These are phyloP conservation scores for Chrysosporium keratinophilum DNA, from an alignment of 2,329 filamentous ascomycete species.

Conservation along the genomic window DNA sequence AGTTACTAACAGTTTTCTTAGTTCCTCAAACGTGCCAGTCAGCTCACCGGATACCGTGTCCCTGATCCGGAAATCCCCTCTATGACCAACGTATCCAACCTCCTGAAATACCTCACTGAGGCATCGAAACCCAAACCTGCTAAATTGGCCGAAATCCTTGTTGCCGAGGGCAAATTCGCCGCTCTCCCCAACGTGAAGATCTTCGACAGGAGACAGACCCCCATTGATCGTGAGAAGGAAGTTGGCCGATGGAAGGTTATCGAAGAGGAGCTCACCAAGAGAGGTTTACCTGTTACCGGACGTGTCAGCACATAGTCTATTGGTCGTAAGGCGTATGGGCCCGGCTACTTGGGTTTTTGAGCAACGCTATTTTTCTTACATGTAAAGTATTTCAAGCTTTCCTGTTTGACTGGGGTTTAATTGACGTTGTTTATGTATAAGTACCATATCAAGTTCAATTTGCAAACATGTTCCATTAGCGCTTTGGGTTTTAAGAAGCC, in stretches of 20 bases:
- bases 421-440: neutral
- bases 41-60: conserved; percentile 67
- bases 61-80: conserved; percentile 57
- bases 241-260: conserved; percentile 73
- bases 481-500: neutral
- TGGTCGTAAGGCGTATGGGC: neutral
- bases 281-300: conserved; percentile 46
- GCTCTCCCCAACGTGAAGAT: conserved; percentile 61
- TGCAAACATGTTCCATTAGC: neutral
- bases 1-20: conserved; percentile 32
- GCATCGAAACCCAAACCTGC: conserved; percentile 33
- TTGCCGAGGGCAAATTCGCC: conserved; percentile 38
- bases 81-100: conserved; percentile 44
- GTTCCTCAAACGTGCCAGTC: conserved; percentile 70
- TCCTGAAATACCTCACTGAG: conserved; percentile 44
- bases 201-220: conserved; percentile 53
- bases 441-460: neutral
- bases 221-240: conserved; percentile 60
- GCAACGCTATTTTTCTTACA: neutral
- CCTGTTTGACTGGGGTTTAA: neutral
- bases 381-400: neutral
- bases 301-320: neutral
- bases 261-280: conserved; percentile 55
- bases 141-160: conserved; percentile 54
- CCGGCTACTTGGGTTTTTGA: neutral